These are phyloP conservation scores for Diophrys sp. DNA, from an alignment of 73 alveolate species.

Conservation along the genomic window DNA sequence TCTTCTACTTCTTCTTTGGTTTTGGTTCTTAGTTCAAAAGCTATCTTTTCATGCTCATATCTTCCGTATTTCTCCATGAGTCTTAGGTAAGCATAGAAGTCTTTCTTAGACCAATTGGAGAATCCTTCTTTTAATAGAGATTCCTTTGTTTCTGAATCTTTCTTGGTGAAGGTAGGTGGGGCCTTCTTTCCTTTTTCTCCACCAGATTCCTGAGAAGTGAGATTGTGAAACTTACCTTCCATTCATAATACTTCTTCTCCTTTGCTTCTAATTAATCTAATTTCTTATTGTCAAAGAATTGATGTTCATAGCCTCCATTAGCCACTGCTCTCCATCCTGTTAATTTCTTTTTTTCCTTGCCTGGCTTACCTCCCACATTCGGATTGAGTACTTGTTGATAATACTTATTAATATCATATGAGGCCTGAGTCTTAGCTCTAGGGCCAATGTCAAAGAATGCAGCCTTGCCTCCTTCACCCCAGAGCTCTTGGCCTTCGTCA, in stretches of 20 bases:
- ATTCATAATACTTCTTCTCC: slow-evolving; percentile 73
- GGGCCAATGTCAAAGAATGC: slow-evolving; percentile 54
- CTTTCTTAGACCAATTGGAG: slow-evolving; percentile 87
- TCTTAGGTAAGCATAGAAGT: slow-evolving; percentile 66
- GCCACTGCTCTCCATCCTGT: slow-evolving; percentile 86
- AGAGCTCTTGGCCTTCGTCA: slow-evolving; percentile 41
- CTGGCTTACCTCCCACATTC: slow-evolving; percentile 16
- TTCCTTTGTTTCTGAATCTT: slow-evolving; percentile 73
- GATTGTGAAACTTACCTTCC: too few relatives aligned
- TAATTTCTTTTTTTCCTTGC: slow-evolving; percentile 76
- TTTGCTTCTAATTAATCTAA: slow-evolving; percentile 79
- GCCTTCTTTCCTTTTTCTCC: slow-evolving; percentile 42
- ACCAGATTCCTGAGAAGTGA: slow-evolving; percentile 59
- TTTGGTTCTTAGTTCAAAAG: slow-evolving; percentile 67
- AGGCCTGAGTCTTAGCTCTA: slow-evolving; percentile 69
- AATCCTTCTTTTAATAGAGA: slow-evolving; percentile 79
- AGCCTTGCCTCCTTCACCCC: too few relatives aligned
- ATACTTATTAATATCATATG: slow-evolving; percentile 71
- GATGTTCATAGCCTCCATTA: slow-evolving; percentile 85
- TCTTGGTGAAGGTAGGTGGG: slow-evolving; percentile 66
- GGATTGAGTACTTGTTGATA: slow-evolving; percentile 61
- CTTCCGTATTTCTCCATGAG: slow-evolving; percentile 80
- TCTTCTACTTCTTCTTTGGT: slow-evolving; percentile 69
- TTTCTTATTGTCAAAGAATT: slow-evolving; percentile 78
- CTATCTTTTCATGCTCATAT: slow-evolving; percentile 64